A percentile compares a stretch with the other conserved stretches of the same genome.
These are phyloP conservation scores for Seiridium cupressi DNA, from an alignment of 2,329 filamentous ascomycete species.

Conservation along the genomic window DNA sequence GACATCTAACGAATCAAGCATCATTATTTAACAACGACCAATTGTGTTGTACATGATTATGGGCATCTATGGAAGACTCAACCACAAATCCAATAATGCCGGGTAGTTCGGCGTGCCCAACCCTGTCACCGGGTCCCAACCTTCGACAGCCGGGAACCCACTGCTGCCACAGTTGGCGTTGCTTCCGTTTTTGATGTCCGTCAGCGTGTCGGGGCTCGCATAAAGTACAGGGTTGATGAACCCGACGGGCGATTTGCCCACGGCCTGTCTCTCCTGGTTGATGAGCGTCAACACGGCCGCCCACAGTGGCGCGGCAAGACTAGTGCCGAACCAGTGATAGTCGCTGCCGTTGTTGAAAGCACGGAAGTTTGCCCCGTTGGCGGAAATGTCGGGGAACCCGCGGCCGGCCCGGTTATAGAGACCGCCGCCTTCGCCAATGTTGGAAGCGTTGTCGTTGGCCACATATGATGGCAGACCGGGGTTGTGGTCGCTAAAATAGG, in stretches of 20 bases:
- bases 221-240: constrained; percentile 11
- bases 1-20: too few species aligned
- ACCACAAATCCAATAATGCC: constrained; percentile 2
- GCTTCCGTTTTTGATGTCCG: constrained; percentile 4
- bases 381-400: constrained; percentile 33
- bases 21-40: neutral
- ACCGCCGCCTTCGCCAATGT: constrained; percentile 27
- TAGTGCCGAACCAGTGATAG: constrained; percentile 14
- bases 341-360: constrained; percentile 6
- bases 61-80: constrained; percentile 5
- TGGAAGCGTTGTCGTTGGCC: constrained; percentile 25
- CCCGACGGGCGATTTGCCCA: constrained; percentile 4
- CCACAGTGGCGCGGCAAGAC: constrained; percentile 16
- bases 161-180: constrained; percentile 18
- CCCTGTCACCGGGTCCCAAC: constrained; percentile 51
- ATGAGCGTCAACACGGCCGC: constrained; percentile 18
- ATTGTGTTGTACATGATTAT: neutral
- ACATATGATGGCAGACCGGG: constrained; percentile 24
- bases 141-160: constrained; percentile 44
- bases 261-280: constrained; percentile 11
- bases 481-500: constrained; percentile 37
- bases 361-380: constrained; percentile 50
- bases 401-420: constrained; percentile 31
- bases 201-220: constrained; percentile 7
- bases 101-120: constrained; percentile 30